Conservation (phyloP, 2,329 filamentous ascomycete genomes). For the Xylariaceae sp. region DNA sequence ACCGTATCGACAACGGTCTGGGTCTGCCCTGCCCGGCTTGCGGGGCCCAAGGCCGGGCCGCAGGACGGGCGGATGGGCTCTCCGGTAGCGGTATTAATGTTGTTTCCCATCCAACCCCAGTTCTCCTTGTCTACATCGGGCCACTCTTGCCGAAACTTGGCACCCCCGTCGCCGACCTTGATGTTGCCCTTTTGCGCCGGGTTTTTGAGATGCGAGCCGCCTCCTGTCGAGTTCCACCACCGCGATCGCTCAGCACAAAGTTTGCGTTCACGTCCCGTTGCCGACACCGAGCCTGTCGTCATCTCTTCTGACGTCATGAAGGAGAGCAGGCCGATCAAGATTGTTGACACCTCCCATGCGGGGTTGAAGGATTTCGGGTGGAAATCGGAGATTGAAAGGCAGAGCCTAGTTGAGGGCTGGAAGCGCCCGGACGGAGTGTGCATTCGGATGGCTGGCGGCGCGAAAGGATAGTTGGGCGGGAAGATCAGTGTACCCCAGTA, state of each 20-base stretch:
- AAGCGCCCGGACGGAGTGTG: constrained; percentile 96
- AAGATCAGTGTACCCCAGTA: constrained; percentile 98
- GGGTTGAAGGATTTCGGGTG: constrained; percentile 98
- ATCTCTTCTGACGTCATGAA: constrained; percentile 99
- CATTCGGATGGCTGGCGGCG: constrained; percentile 96
- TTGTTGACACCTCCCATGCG: constrained; percentile 96
- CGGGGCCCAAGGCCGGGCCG: constrained; percentile 52
- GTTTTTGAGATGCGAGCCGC: constrained; percentile 62
- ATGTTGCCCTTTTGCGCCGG: constrained; percentile 66
- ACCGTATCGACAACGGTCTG: constrained; percentile 71
- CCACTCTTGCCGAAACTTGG: constrained; percentile 87
- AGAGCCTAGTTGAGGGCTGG: constrained; percentile 84
- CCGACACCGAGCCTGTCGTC: constrained; percentile 86
- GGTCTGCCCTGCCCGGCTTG: constrained; percentile 57
- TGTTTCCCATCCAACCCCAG: constrained; percentile 82
- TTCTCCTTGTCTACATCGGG: constrained; percentile 85
- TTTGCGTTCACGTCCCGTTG: constrained; percentile 69
- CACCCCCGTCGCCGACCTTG: constrained; percentile 85
- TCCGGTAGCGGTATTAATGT: constrained; percentile 73
- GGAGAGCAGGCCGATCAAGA: constrained; percentile 84
- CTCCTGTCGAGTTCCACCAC: constrained; percentile 97
- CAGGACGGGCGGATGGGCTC: constrained; percentile 48
- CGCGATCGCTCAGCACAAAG: constrained; percentile 69
- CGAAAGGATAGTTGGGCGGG: constrained; percentile 93
- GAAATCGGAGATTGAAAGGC: constrained; percentile 94